These are phyloP conservation scores for Talaromyces borbonicus DNA, from an alignment of 495 filamentous ascomycete species.

Conservation along the genomic window DNA sequence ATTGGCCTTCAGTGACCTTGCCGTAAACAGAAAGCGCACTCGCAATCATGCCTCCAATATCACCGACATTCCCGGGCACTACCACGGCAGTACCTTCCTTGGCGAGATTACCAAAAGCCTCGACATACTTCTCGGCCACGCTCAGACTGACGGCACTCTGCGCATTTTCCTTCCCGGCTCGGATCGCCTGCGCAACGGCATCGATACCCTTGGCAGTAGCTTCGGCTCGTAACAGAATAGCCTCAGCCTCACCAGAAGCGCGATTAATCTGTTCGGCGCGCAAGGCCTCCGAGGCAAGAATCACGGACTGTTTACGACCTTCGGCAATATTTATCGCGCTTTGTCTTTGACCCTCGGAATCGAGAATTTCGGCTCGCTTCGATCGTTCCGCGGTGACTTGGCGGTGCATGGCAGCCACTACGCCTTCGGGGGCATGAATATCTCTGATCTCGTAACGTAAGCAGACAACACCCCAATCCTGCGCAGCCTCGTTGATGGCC, in stretches of 20 bases:
- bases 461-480: slow-evolving; percentile 93
- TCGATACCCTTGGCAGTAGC: slow-evolving; percentile 87
- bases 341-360: slow-evolving; percentile 91
- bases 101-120: slow-evolving; percentile 83
- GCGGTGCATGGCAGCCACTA: slow-evolving; percentile 94
- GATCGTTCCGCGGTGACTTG: slow-evolving; percentile 94
- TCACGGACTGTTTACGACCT: slow-evolving; percentile 89
- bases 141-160: slow-evolving; percentile 74
- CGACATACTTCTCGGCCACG: slow-evolving; percentile 96
- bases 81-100: slow-evolving; percentile 91
- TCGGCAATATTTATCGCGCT: slow-evolving; percentile 97
- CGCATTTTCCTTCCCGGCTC: slow-evolving; percentile 57
- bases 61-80: slow-evolving; percentile 95
- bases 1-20: slow-evolving; percentile 81
- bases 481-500: slow-evolving; percentile 95
- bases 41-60: slow-evolving; percentile 94
- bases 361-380: slow-evolving; percentile 94
- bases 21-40: slow-evolving; percentile 93
- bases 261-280: slow-evolving; percentile 84
- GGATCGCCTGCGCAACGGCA: slow-evolving; percentile 65
- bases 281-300: slow-evolving; percentile 89
- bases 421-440: slow-evolving; percentile 88
- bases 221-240: slow-evolving; percentile 72
- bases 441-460: slow-evolving; percentile 96
- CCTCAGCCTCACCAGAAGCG: slow-evolving; percentile 85